A percentile compares a stretch with the other conserved stretches of the same genome.
Conservation (phyloP, 2,329 filamentous ascomycete genomes). For the Hypomyces rosellus region DNA sequence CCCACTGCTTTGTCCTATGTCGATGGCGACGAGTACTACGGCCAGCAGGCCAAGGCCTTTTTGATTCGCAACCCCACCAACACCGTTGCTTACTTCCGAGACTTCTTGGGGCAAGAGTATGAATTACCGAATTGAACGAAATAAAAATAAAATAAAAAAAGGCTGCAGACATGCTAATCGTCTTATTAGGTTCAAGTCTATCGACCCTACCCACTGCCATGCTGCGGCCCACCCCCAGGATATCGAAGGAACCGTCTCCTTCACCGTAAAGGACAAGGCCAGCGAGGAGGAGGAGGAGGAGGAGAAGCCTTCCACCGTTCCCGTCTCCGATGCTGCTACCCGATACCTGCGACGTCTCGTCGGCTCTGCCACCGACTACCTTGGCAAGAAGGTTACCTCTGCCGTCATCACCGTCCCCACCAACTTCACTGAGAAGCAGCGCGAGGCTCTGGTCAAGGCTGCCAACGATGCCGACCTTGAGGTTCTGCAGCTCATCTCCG, state of each 20-base stretch:
- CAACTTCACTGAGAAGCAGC: conserved; percentile 85
- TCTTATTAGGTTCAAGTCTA: conserved; percentile 68
- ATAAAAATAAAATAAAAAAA: too few species aligned
- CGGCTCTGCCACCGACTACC: conserved; percentile 79
- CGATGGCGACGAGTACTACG: conserved; percentile 93
- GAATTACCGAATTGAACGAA: conserved; percentile 21
- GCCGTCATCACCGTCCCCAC: conserved; percentile 92
- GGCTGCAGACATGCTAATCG: too few species aligned
- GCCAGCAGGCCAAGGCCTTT: conserved; percentile 89
- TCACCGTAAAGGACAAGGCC: conserved; percentile 73
- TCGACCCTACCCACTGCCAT: conserved; percentile 93
- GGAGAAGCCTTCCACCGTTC: conserved; percentile 54
- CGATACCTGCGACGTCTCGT: conserved; percentile 79
- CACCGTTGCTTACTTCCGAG: conserved; percentile 92
- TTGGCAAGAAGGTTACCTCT: conserved; percentile 90
- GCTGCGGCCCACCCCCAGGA: conserved; percentile 86
- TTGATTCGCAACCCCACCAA: conserved; percentile 88
- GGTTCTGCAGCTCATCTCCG: conserved; percentile 85
- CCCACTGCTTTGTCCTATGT: conserved; percentile 92
- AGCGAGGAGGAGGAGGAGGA: conserved; percentile 53
- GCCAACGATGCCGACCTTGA: conserved; percentile 78
- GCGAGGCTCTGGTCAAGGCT: conserved; percentile 68
- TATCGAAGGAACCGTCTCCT: conserved; percentile 63
- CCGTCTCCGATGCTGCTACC: conserved; percentile 74
- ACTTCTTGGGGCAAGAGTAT: conserved; percentile 91